Percentiles rank a stretch among this genome's conserved stretches.
These are phyloP conservation scores for Fraxinus platypoda DNA, from an alignment of 305 asterid genomes.

Conservation along the genomic window DNA sequence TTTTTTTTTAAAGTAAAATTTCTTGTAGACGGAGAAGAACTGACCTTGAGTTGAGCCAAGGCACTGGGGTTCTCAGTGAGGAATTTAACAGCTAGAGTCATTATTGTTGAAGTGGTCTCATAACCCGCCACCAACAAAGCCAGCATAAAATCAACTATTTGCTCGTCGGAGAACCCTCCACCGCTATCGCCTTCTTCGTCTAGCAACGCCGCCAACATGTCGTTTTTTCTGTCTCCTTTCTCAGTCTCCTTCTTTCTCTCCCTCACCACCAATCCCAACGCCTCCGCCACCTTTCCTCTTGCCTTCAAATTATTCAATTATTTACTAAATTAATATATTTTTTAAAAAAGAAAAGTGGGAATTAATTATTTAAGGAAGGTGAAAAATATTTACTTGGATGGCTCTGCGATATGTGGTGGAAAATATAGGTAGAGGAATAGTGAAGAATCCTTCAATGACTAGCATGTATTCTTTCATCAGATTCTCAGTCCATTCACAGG, in stretches of 20 bases:
- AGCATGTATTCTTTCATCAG: constrained; percentile 96
- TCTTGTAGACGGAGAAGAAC: background rate
- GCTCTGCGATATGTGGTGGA: constrained; percentile 86
- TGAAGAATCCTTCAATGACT: constrained; percentile 91
- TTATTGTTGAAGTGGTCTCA: constrained; percentile 89
- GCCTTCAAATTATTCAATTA: constrained; percentile 43
- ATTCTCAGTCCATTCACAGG: constrained; percentile 91
- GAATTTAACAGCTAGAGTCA: constrained; percentile 88
- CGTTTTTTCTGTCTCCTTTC: constrained; percentile 64
- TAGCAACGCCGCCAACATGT: constrained; percentile 85
- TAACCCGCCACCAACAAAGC: constrained; percentile 95
- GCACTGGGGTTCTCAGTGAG: constrained; percentile 79
- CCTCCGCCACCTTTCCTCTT: constrained; percentile 90
- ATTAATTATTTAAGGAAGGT: background rate
- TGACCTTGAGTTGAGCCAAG: constrained; percentile 77
- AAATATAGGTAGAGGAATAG: constrained; percentile 70
- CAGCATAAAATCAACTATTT: constrained; percentile 84
- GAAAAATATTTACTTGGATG: constrained; percentile 48
- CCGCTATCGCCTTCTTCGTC: constrained; percentile 71
- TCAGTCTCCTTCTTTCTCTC: constrained; percentile 66
- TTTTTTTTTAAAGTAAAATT: too few relatives aligned
- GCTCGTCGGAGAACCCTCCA: constrained; percentile 80
- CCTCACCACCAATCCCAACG: constrained; percentile 69
- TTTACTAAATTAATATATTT: background rate
- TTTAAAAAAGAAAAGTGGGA: background rate